These are phyloP conservation scores for Chloroidium sp. DNA, from an alignment of 163 green algal species.

Conservation along the genomic window DNA sequence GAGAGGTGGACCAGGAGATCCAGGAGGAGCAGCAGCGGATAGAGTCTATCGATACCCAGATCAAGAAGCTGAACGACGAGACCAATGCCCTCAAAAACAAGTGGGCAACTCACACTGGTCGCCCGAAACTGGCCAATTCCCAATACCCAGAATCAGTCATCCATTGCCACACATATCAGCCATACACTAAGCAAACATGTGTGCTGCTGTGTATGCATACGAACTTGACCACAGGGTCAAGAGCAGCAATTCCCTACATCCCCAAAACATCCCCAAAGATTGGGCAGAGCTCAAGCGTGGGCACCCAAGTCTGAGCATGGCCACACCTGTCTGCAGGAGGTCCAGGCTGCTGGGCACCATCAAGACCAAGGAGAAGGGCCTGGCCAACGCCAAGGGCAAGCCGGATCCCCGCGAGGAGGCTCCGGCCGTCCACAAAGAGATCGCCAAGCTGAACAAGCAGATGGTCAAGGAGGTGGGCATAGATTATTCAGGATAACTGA, in stretches of 20 bases:
- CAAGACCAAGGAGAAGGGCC: slow-evolving; percentile 3
- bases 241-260: too few relatives aligned
- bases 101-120: neutral
- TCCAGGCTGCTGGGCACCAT: slow-evolving; percentile 7
- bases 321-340: neutral
- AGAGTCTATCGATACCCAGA: neutral
- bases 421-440: slow-evolving; percentile 14
- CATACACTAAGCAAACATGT: too few relatives aligned
- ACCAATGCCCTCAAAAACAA: neutral
- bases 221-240: too few relatives aligned
- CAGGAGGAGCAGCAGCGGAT: neutral
- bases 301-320: too few relatives aligned
- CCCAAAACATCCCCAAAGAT: too few relatives aligned
- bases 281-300: too few relatives aligned
- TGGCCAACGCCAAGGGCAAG: slow-evolving; percentile 15
- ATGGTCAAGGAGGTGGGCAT: slow-evolving; percentile 1
- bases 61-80: neutral
- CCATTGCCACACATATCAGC: too few relatives aligned
- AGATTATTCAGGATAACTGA: too few relatives aligned
- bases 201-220: too few relatives aligned
- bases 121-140: neutral
- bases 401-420: slow-evolving; percentile 29
- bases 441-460: slow-evolving; percentile 9
- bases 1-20: neutral
- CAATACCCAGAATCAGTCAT: neutral